Conservation (phyloP, 2,329 filamentous ascomycete species). For the Fusarium circinatum region DNA sequence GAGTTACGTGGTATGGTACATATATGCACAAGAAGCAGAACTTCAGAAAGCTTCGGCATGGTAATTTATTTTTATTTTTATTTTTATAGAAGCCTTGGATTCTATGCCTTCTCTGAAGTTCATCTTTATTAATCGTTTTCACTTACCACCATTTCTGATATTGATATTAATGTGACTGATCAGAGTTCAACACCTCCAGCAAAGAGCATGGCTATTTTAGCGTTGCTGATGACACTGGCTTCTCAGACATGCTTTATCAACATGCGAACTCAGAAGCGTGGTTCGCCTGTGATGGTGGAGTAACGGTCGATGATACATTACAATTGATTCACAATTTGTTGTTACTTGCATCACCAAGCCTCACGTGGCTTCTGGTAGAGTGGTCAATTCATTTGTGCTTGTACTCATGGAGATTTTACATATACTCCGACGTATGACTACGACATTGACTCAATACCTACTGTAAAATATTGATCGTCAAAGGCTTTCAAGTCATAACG, state of each 20-base stretch:
- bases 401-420: conserved; percentile 5
- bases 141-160: not conserved
- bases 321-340: not conserved
- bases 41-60: not conserved
- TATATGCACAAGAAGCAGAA: not conserved
- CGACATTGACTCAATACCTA: not conserved
- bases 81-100: not conserved
- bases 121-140: not conserved
- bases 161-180: not conserved
- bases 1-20: too few relatives aligned
- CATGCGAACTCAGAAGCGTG: not conserved
- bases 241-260: not conserved
- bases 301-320: not conserved
- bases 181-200: not conserved
- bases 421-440: conserved; percentile 1
- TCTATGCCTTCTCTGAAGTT: not conserved
- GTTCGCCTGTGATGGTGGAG: not conserved
- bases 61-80: too few relatives aligned
- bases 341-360: not conserved
- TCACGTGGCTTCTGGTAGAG: not conserved
- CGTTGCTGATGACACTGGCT: not conserved
- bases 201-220: not conserved
- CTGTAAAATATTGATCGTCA: not conserved
- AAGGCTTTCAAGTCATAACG: not conserved
- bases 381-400: not conserved